Evolutionary conservation across 495 filamentous ascomycete species (phyloP), one percentile per base, ranked within the genome.

Genomic region (Hypoxylon subgilvum): DNA sequence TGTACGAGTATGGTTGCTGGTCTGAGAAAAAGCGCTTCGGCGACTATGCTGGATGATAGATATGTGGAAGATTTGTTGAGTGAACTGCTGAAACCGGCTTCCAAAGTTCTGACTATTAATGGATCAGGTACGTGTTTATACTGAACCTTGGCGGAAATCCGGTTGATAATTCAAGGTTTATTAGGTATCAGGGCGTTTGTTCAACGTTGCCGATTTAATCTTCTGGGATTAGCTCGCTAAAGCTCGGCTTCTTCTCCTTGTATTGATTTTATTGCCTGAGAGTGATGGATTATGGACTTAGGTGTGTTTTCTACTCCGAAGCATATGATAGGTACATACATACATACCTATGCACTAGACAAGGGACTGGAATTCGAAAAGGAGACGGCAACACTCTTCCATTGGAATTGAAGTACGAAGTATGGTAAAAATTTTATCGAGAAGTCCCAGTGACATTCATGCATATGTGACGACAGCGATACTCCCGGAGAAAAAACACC

Each of bases 391-490:
- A n/a, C n/a, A n/a, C n/a, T n/a, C n/a, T n/a, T n/a, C n/a, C n/a
- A n/a, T n/a, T n/a, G n/a, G n/a, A n/a, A n/a, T n/a, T n/a, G n/a
- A n/a, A n/a, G n/a, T n/a, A n/a, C n/a, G 22, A 30, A 39, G 43
- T 41, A 34, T 50, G 36, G 6, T 13, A 40, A 41, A 49, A 50
- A 36, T 45, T n/a, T n/a, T n/a, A 61, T 50, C 38, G 47, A 51
- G 18, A 14, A n/a, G 40, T 52, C 14, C 17, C 6, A 25, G 27
- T 18, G 28, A 25, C 34, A 4, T 39, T 23, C 16, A 23, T 50
- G 46, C 23, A 30, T 36, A 9, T 36, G 52, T 63, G 60, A 63
- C 52, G 60, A 63, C 51, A 57, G 18, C 17, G 30, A 19, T 48
- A 16, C 42, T 17, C 22, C 25, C 47, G 13, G 21, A 25, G 47